Percentiles rank a stretch among this genome's conserved stretches.
Evolutionary conservation across 2,329 filamentous ascomycete genomes (phyloP).

Genomic region (Phialemonium atrogriseum): DNA sequence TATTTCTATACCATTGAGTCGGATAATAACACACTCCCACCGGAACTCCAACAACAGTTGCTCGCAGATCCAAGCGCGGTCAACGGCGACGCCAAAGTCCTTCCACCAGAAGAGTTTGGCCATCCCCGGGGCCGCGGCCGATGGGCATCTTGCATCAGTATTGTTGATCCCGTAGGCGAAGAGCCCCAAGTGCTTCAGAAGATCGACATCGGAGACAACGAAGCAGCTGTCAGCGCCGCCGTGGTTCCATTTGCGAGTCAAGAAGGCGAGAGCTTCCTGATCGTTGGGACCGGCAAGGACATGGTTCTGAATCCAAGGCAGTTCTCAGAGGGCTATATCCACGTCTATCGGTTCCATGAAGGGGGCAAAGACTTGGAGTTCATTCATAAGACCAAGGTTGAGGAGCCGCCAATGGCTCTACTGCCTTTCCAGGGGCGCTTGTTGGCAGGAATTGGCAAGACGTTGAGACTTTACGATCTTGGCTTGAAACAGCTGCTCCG

Average conservation of each 20-base stretch:
- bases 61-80: slow-evolving; percentile 62
- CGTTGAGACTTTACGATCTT: slow-evolving; percentile 82
- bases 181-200: slow-evolving; percentile 65
- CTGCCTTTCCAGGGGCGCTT: slow-evolving; percentile 88
- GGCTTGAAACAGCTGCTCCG: slow-evolving; percentile 88
- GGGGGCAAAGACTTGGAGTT: slow-evolving; percentile 86
- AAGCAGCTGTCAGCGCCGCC: slow-evolving; percentile 80
- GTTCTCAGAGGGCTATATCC: slow-evolving; percentile 73
- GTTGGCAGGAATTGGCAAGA: slow-evolving; percentile 74
- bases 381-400: slow-evolving; percentile 91
- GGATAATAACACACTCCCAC: slow-evolving; percentile 84
- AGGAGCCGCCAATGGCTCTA: slow-evolving; percentile 82
- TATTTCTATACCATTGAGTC: slow-evolving; percentile 92
- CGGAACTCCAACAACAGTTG: slow-evolving; percentile 66
- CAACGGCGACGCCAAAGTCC: slow-evolving; percentile 62
- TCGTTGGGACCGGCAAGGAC: slow-evolving; percentile 91
- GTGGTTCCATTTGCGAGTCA: slow-evolving; percentile 82
- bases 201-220: slow-evolving; percentile 79
- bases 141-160: slow-evolving; percentile 93
- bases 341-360: slow-evolving; percentile 84
- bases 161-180: slow-evolving; percentile 73
- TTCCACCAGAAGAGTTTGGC: slow-evolving; percentile 78
- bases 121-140: slow-evolving; percentile 75
- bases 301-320: slow-evolving; percentile 70
- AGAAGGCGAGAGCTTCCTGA: slow-evolving; percentile 81